Evolutionary conservation across 257 asterid genomes (phyloP).

Genomic region (Nemophila menziesii): DNA sequence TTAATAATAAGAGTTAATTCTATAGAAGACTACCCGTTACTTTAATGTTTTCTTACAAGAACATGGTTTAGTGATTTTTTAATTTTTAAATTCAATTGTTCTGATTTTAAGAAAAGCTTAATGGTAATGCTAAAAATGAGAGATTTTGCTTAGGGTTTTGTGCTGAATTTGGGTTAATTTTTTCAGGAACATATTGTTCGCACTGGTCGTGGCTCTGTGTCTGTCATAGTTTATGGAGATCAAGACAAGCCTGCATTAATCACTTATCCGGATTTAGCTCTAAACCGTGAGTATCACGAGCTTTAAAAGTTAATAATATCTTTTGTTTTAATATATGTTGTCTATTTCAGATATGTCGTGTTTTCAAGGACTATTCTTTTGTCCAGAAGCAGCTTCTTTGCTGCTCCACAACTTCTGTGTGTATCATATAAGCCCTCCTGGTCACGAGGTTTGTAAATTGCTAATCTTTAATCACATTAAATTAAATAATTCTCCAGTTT

Average conservation of each 20-base stretch:
- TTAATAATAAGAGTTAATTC: background rate
- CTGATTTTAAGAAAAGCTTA: background rate
- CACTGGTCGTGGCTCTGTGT: slow-evolving; percentile 66
- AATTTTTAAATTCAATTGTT: background rate
- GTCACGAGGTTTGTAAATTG: slow-evolving; percentile 35
- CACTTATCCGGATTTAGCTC: slow-evolving; percentile 92
- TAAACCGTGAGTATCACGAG: slow-evolving; percentile 60
- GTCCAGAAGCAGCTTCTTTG: slow-evolving; percentile 39
- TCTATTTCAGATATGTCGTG: slow-evolving; percentile 66
- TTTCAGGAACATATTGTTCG: slow-evolving; percentile 73
- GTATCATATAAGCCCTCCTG: slow-evolving; percentile 38
- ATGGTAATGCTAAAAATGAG: background rate
- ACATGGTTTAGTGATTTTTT: background rate
- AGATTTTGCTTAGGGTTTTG: background rate
- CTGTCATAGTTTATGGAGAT: slow-evolving; percentile 81
- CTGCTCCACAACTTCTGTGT: slow-evolving; percentile 35
- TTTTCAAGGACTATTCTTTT: slow-evolving; percentile 49
- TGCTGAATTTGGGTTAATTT: slow-evolving; percentile 4
- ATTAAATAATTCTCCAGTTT: background rate
- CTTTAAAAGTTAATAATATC: slow-evolving; percentile 4
- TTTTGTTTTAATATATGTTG: slow-evolving; percentile 2
- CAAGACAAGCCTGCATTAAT: slow-evolving; percentile 87
- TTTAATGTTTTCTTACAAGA: background rate
- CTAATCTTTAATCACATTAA: background rate
- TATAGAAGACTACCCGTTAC: background rate